Base-by-base conservation (phyloP, 176 grass and related monocot genomes). In the Melocanna baccifera region DNA sequence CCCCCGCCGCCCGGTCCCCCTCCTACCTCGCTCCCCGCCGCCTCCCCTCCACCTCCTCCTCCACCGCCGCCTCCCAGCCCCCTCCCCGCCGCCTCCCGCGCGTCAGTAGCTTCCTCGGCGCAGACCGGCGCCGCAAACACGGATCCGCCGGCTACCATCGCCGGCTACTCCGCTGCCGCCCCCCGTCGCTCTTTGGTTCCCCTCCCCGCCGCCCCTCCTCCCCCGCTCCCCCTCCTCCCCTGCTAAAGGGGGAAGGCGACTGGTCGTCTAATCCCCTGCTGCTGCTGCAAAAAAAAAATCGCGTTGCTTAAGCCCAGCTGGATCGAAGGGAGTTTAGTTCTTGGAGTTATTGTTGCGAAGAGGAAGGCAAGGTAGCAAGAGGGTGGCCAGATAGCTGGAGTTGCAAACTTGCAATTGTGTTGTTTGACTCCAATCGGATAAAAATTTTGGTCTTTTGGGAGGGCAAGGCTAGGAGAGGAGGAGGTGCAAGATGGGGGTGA, bases 401-500 rank as follows among this genome's bases (percentile, higher is more conserved):
- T 42, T 42, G 12, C 46, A 75, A 40, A 41, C n/a, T 50, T 41
- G 16, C 47, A 81, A 41, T 22, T 26, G 8, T 37, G 78, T 65
- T 53, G n/a, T n/a, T n/a, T 86, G 9, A 75, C 3, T 28, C 4
- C 48, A 85, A 20, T 82, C 63, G 12, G 15, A 58, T 28, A 11
- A 67, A 79, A 72, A 36, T 1, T 3, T 68, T 10, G 65, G 39
- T 23, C 28, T 87, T 66, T 41, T 51, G 39, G 59, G 61, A 34
- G 14, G 62, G 63, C 41, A 46, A 56, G 62, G 13, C 64, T 67
- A 59, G 16, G 26, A 69, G 69, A 34, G 37, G 47, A 72, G 23
- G 12, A 42, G 22, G 23, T n/a, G n/a, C n/a, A 52, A 67, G 65
- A 99, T 99, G 91, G 96, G 96, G 74, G 89, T 96, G 14, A 78